Base-by-base conservation (phyloP, 202 grass and related monocot species). In the Brachypodium distachyon region DNA sequence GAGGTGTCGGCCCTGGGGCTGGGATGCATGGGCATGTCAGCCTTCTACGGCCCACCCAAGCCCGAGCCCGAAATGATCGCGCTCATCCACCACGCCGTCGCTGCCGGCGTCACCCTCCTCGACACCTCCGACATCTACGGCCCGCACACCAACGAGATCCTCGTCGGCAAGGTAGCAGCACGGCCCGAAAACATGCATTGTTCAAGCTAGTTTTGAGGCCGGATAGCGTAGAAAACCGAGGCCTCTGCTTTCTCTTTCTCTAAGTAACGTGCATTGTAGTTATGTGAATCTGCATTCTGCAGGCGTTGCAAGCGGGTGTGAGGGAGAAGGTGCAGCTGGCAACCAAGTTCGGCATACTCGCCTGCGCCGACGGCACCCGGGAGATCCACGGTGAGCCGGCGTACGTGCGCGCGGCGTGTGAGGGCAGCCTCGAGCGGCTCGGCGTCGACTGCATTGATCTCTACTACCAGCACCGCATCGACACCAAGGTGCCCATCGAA, bases 61-160 rank as follows among this genome's bases (percentile, higher is more conserved):
- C 51, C 51, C 10, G 51, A 54, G 22, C 22, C 10, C 8, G 51
- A 54, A 9, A 54, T 54, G 51, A 4, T 54, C 22, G 51, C 51
- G 51, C 51, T 54, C 51, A 54, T 54, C 51, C 51, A 54, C 51
- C 51, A 54, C 51, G 51, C 51, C 51, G 51, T 54, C 9, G 51
- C 51, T 1, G 50, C 50, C 19, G 50, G 50, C 19, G 50, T 53
- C 21, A 53, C 50, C 50, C 3, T 53, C 21, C 21, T 17, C 16
- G 18, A 54, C 51, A 54, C 51, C 12, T 56, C 75, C 33, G 79
- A 85, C 58, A 3, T 80, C 18, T 37, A 80, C 18, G 76, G 83
- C 0, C 12, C 79, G 2, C 1, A 54, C 51, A 54, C 51, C 22
- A 54, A 54, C 51, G 51, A 54, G 51, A 0, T 54, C 51, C 51